Conservation (phyloP, 75 land plant genomes). For the Sequoiadendron giganteum region DNA sequence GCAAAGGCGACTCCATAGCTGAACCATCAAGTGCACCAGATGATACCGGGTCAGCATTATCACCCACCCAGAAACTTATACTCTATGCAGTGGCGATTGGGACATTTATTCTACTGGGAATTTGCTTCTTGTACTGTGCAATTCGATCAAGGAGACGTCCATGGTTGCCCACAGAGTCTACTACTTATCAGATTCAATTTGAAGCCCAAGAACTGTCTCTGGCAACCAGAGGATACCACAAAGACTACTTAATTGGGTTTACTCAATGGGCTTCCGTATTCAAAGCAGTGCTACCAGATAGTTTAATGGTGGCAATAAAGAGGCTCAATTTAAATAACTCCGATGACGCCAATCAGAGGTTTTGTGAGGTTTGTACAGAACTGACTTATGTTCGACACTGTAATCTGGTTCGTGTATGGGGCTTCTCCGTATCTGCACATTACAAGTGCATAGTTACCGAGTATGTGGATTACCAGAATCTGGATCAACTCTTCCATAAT, state of each 20-base stretch:
- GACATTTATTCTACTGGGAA: background rate
- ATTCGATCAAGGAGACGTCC: background rate
- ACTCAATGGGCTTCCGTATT: background rate
- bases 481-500: background rate
- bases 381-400: background rate
- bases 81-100: background rate
- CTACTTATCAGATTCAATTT: background rate
- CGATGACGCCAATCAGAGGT: background rate
- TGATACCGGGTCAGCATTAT: background rate
- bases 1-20: background rate
- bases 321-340: background rate
- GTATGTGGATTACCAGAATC: background rate
- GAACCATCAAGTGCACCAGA: background rate
- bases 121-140: background rate
- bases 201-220: background rate
- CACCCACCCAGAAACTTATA: background rate
- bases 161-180: fast-evolving
- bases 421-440: background rate
- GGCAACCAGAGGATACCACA: background rate
- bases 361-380: background rate
- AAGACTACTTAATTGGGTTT: background rate
- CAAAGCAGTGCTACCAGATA: background rate
- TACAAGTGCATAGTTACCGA: background rate
- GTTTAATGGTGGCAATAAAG: background rate
- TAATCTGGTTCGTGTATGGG: background rate